Base-by-base conservation (phyloP, 208 protist species). In the Angomonas ambiguus region DNA sequence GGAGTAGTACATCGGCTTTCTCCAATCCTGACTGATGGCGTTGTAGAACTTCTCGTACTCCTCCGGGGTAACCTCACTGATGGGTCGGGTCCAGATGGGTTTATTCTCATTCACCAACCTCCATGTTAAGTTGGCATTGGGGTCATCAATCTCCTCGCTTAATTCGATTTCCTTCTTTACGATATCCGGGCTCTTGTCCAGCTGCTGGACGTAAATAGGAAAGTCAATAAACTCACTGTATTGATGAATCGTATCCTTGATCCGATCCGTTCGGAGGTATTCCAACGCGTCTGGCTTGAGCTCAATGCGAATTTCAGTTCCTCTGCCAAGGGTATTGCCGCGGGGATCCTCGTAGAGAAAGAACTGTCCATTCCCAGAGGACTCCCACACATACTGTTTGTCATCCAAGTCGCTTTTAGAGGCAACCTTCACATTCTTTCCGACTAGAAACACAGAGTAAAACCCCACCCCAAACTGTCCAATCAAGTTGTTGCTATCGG, bases 391-490 rank as follows among this genome's bases (percentile, higher is more conserved):
- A 62, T 94, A 98, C 97, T 99, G 88, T 81, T 67, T 59, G 59
- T 97, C 71, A 83, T 72, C 88, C 51, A 92, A 80, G 68, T 98
- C 90, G 73, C 90, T 85, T 79, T 98, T 99, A 27, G 96, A 97
- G 51, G 90, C 79, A 8, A 99, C 99, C 4, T 79, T 85, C 53
- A 99, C 98, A 22, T 78, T 77, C 55, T 99, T 97, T 16, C 98
- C 98, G 32, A 99, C 98, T 16, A 99, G 89, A 74, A 99, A 99
- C 18, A 98, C 95, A 24, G 99, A 99, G 88, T 99, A 99, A 82
- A 99, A 99, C 74, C 99, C 99, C 28, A 99, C 99, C 85, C 99
- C 99, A 74, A 99, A 99, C 93, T 99, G 99, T 42, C 99, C 99
- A 89, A 99, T 99, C 22, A 99, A 81, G 73, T 93, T 98, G 53